phyloP scores from a whole-genome alignment of 495 filamentous ascomycete species.

The Lepidopterella palustris region DNA sequence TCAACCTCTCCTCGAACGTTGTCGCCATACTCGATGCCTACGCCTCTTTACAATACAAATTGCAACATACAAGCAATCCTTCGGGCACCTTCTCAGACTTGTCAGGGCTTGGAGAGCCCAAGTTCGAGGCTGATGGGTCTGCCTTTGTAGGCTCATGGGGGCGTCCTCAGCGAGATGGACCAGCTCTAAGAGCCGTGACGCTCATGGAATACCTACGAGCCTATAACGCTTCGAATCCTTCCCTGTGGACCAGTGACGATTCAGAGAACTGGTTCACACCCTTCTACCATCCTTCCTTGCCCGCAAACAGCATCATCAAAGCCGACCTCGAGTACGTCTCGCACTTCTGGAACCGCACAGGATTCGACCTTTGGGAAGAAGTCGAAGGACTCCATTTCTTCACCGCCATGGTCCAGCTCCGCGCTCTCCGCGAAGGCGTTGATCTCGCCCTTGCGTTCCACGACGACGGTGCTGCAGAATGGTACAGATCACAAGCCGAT shows the following conservation, averaged over 20 bases:
- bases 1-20: constrained; percentile 17
- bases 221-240: constrained; percentile 36
- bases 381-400: constrained; percentile 54
- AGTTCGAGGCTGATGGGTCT: constrained; percentile 49
- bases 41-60: constrained; percentile 19
- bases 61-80: constrained; percentile 41
- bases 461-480: constrained; percentile 34
- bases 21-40: constrained; percentile 26
- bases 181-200: constrained; percentile 46
- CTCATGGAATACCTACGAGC: constrained; percentile 41
- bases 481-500: constrained; percentile 35
- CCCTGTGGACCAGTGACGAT: constrained; percentile 26
- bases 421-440: constrained; percentile 35
- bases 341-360: constrained; percentile 42
- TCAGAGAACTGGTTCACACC: constrained; percentile 30
- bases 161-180: constrained; percentile 57
- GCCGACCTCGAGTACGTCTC: constrained; percentile 41
- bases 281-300: constrained; percentile 32
- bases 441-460: constrained; percentile 31
- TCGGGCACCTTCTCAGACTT: constrained; percentile 47
- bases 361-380: constrained; percentile 52
- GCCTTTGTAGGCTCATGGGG: constrained; percentile 55
- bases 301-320: constrained; percentile 31
- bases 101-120: constrained; percentile 55
- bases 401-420: constrained; percentile 51